Percentiles rank a stretch among this genome's conserved stretches.
These are phyloP conservation scores for Betula pendula DNA, from an alignment of 306 rosid species.

Conservation along the genomic window DNA sequence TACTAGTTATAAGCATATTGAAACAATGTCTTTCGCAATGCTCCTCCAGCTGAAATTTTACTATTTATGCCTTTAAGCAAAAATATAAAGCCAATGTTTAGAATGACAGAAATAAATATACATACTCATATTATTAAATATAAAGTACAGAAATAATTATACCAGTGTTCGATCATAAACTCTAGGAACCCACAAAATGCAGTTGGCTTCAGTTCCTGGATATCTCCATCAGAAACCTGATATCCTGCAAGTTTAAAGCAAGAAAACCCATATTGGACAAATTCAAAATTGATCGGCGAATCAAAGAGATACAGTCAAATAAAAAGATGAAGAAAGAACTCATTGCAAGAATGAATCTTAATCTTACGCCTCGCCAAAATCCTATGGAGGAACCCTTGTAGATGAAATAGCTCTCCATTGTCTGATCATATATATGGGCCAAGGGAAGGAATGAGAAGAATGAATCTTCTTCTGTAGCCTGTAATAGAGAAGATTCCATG, in stretches of 20 bases:
- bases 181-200: constrained; percentile 91
- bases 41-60: constrained; percentile 72
- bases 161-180: constrained; percentile 78
- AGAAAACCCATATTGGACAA: neutral
- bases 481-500: constrained; percentile 20
- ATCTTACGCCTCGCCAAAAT: constrained; percentile 87
- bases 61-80: constrained; percentile 50
- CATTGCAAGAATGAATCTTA: constrained; percentile 7
- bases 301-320: neutral
- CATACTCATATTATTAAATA: neutral
- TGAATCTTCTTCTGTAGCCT: constrained; percentile 75
- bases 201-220: constrained; percentile 76
- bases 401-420: constrained; percentile 79
- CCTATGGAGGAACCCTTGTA: constrained; percentile 76
- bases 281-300: neutral
- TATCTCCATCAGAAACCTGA: constrained; percentile 82
- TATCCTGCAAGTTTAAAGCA: constrained; percentile 57
- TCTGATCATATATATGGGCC: constrained; percentile 83
- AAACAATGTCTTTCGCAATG: constrained; percentile 55
- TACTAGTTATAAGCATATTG: constrained; percentile 83
- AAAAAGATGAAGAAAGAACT: constrained; percentile 4
- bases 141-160: neutral
- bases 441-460: constrained; percentile 87
- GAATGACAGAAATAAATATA: constrained; percentile 11
- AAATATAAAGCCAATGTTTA: constrained; percentile 17